phyloP scores from a whole-genome alignment of 2,329 filamentous ascomycete species.

The Penicillium psychrosexuale region DNA sequence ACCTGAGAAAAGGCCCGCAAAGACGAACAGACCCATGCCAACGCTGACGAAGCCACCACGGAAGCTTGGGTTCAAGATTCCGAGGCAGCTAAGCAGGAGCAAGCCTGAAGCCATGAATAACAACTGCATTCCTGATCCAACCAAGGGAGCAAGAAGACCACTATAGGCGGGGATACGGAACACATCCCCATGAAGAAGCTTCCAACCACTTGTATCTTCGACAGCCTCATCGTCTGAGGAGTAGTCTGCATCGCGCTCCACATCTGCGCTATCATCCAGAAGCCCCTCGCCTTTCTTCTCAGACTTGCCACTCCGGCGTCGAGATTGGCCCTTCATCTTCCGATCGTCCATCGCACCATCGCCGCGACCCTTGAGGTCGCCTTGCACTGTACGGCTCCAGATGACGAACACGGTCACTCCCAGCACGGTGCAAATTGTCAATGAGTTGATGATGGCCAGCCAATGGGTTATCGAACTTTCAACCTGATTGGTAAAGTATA shows the following conservation, averaged over 20 bases:
- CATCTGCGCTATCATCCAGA: slow-evolving; percentile 57
- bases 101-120: slow-evolving; percentile 76
- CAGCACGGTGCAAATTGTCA: slow-evolving; percentile 76
- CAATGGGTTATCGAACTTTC: slow-evolving; percentile 80
- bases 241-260: slow-evolving; percentile 53
- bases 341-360: slow-evolving; percentile 65
- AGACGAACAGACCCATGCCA: slow-evolving; percentile 75
- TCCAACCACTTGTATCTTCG: slow-evolving; percentile 85
- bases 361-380: slow-evolving; percentile 72
- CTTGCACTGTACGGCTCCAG: slow-evolving; percentile 70
- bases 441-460: slow-evolving; percentile 82
- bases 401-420: slow-evolving; percentile 79
- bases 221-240: slow-evolving; percentile 68
- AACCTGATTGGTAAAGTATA: slow-evolving; percentile 85
- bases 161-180: slow-evolving; percentile 72
- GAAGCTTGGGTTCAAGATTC: slow-evolving; percentile 79
- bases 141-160: slow-evolving; percentile 70
- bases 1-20: slow-evolving; percentile 78
- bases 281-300: slow-evolving; percentile 58
- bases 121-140: slow-evolving; percentile 83
- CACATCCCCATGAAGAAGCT: slow-evolving; percentile 81
- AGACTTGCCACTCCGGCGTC: slow-evolving; percentile 33
- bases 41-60: slow-evolving; percentile 87
- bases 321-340: slow-evolving; percentile 52
- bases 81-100: slow-evolving; percentile 68